Conservation (phyloP, 208 protist genomes). For the Herpetomonas samuelpessoai region DNA sequence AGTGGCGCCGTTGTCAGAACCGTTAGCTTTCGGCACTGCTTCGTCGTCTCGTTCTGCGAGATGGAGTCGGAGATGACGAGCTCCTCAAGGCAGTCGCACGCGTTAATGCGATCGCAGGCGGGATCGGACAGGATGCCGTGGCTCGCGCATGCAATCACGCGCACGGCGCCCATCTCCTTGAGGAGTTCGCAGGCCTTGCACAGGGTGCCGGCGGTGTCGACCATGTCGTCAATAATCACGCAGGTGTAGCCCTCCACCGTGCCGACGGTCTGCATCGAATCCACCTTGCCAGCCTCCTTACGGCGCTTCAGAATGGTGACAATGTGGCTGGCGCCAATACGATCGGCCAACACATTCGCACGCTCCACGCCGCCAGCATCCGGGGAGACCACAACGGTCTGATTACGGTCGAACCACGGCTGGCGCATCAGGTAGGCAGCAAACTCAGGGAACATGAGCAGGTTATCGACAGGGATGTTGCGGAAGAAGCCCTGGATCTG, state of each 20-base stretch:
- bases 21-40: constrained; percentile 84
- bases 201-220: constrained; percentile 96
- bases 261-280: constrained; percentile 95
- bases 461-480: constrained; percentile 94
- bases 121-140: constrained; percentile 94
- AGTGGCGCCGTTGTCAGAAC: constrained; percentile 88
- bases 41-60: constrained; percentile 49
- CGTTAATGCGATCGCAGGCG: constrained; percentile 89
- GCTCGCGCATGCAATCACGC: constrained; percentile 93
- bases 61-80: constrained; percentile 94
- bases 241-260: constrained; percentile 93
- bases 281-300: constrained; percentile 90
- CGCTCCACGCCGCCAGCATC: constrained; percentile 96
- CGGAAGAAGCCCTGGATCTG: constrained; percentile 97
- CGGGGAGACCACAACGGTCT: constrained; percentile 93
- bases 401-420: constrained; percentile 74
- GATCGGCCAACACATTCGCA: constrained; percentile 87
- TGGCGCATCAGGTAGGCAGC: constrained; percentile 81
- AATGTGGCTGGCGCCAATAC: constrained; percentile 84
- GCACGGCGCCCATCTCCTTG: constrained; percentile 88
- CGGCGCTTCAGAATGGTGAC: constrained; percentile 92
- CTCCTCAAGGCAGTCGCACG: constrained; percentile 85
- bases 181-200: constrained; percentile 88
- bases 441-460: constrained; percentile 91
- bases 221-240: constrained; percentile 97